These are phyloP conservation scores for Leptographium radiaticola DNA, from an alignment of 2,329 filamentous ascomycete genomes.

Conservation along the genomic window DNA sequence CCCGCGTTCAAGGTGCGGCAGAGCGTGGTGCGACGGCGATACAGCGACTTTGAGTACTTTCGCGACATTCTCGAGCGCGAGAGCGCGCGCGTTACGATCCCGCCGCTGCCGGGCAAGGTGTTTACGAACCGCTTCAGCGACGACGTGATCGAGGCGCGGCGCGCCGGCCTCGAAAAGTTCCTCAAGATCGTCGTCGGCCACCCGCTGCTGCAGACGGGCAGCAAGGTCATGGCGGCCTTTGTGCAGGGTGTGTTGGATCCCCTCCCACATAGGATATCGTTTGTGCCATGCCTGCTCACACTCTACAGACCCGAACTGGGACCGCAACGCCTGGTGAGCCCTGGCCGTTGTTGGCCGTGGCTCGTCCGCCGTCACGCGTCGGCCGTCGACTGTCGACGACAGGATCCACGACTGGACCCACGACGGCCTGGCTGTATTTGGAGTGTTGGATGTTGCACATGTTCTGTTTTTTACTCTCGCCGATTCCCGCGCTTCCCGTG, in stretches of 20 bases:
- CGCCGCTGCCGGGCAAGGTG: constrained; percentile 89
- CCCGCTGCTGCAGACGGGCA: constrained; percentile 90
- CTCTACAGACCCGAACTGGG: constrained; percentile 66
- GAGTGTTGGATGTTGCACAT: too few species aligned
- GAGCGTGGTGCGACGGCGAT: constrained; percentile 78
- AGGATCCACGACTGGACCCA: not conserved
- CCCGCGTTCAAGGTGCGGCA: constrained; percentile 94
- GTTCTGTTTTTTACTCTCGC: too few species aligned
- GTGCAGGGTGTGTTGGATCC: constrained; percentile 66
- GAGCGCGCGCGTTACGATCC: constrained; percentile 86
- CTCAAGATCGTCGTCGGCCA: constrained; percentile 96
- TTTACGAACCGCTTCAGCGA: constrained; percentile 97
- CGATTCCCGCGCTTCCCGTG: too few species aligned
- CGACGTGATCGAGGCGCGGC: constrained; percentile 90
- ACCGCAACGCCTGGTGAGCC: constrained; percentile 71
- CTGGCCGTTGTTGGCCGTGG: too few species aligned
- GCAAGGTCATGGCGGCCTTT: constrained; percentile 90
- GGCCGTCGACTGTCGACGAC: not conserved
- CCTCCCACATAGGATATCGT: not conserved
- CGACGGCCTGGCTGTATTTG: too few species aligned
- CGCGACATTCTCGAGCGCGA: constrained; percentile 96
- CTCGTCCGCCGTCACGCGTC: too few species aligned
- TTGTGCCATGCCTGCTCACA: too few species aligned
- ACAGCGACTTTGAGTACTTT: constrained; percentile 98
- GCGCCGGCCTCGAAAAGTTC: constrained; percentile 87